These are phyloP conservation scores for Inonotus hispidus DNA, from an alignment of 1,284 basidiomycete genomes.

Conservation along the genomic window DNA sequence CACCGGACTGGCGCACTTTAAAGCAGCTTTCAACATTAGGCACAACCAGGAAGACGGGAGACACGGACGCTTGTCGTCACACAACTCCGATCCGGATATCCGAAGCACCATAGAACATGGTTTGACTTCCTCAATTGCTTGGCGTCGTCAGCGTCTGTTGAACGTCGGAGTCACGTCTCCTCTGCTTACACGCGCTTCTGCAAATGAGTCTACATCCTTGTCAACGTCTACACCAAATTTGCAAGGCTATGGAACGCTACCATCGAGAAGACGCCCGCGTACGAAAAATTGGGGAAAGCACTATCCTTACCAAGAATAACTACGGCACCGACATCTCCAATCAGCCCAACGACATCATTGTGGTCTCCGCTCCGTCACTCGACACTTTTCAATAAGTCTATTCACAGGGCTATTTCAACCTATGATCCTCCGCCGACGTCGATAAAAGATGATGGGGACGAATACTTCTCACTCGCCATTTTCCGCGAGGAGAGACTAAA, in stretches of 20 bases:
- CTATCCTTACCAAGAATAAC: slow-evolving; percentile 29
- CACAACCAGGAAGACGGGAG: neutral
- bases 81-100: slow-evolving; percentile 14
- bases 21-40: neutral
- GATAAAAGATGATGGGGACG: slow-evolving; percentile 27
- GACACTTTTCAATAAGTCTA: slow-evolving; percentile 34
- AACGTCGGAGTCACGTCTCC: slow-evolving; percentile 36
- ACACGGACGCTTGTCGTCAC: neutral
- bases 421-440: slow-evolving; percentile 55
- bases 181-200: neutral
- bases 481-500: slow-evolving; percentile 68
- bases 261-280: slow-evolving; percentile 26
- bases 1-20: neutral
- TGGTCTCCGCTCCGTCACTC: slow-evolving; percentile 35
- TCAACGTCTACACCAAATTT: slow-evolving; percentile 22
- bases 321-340: slow-evolving; percentile 13
- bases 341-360: slow-evolving; percentile 24
- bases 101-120: slow-evolving; percentile 26
- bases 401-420: slow-evolving; percentile 52
- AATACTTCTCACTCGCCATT: slow-evolving; percentile 31
- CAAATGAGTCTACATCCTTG: slow-evolving; percentile 26
- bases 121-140: slow-evolving; percentile 37
- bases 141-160: slow-evolving; percentile 48
- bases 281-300: slow-evolving; percentile 28
- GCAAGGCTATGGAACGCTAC: slow-evolving; percentile 47